A percentile compares a stretch with the other conserved stretches of the same genome.
Evolutionary conservation across 768 basidiomycete genomes (phyloP).

Genomic region (Lactarius tabidus): DNA sequence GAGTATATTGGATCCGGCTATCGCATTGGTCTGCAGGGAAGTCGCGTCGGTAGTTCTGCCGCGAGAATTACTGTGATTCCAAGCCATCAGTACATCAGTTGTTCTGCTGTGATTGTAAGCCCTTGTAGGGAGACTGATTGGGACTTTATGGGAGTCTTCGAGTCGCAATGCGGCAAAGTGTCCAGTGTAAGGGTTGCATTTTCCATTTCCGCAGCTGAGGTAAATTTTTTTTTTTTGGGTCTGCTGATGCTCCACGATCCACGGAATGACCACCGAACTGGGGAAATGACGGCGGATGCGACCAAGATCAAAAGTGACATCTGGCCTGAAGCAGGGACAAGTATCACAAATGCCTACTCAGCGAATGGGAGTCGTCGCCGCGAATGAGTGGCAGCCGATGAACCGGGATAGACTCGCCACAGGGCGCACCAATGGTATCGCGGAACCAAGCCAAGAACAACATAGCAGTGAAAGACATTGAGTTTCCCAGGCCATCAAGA

Average conservation of each 20-base stretch:
- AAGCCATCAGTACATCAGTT: neutral
- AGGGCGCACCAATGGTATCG: neutral
- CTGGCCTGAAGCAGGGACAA: conserved; percentile 1
- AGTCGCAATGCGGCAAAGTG: neutral
- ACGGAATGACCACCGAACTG: conserved; percentile 6
- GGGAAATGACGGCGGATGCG: conserved; percentile 1
- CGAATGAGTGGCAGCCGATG: neutral
- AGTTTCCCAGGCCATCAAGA: conserved; percentile 7
- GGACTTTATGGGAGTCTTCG: neutral
- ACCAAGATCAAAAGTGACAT: conserved; percentile 1
- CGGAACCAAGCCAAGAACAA: neutral
- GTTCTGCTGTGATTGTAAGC: neutral
- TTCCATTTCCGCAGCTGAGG: conserved; percentile 5
- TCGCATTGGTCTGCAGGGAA: neutral
- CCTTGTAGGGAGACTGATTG: neutral
- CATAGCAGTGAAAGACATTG: neutral
- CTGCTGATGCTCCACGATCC: conserved; percentile 19
- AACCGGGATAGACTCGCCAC: neutral
- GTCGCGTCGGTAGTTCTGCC: neutral
- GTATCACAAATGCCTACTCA: neutral
- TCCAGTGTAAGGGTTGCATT: neutral
- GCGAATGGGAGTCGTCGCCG: conserved; percentile 3
- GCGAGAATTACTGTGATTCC: neutral
- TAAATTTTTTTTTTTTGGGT: neutral
- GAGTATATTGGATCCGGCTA: neutral